Base-by-base conservation (phyloP, 441 rosid species). In the Sinapis alba region DNA sequence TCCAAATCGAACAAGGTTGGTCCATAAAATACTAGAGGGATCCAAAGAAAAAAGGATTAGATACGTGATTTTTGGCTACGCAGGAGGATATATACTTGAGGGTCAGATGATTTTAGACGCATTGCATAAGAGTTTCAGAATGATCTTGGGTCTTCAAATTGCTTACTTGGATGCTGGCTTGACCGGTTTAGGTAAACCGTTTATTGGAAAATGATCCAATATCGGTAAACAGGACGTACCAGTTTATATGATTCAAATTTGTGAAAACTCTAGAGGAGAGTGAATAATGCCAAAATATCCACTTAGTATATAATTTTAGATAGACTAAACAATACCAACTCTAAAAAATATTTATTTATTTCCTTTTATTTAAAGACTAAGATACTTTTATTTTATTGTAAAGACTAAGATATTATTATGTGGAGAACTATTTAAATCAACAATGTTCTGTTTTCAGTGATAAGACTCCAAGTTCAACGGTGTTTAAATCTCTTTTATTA, bases 401-500 rank as follows among this genome's bases (percentile, higher is more conserved):
- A 3, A 19, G 57, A 50, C 58, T 53, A 19, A 19, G 58, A 53
- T 53, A 53, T 53, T 10, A 8, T 53, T 53, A 50, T 50, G 36
- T 72, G 21, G 62, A 50, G 26, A 50, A 54, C 38, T 38, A 63
- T 12, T 23, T 63, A 36, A 65, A 65, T 27, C 2, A 58, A 57
- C 56, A 57, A 67, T 59, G 68, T 32, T 59, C 7, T 67, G 50
- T 32, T 47, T 50, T 66, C 53, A 32, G 67, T 67, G 78, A 74
- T 47, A 62, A 77, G 68, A 65, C 63, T 58, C 54, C 67, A 71
- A 77, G 62, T 71, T 71, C 45, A 58, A 65, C 20, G 72, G 72
- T 71, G 72, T 50, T 60, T 50, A 77, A 71, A 65, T 59, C 72
- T 59, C 69, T 53, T 45, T 56, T 36, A 70, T 21, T 43, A 56